These are phyloP conservation scores for Sphaceloma murrayae DNA, from an alignment of 2,329 filamentous ascomycete species.

Conservation along the genomic window DNA sequence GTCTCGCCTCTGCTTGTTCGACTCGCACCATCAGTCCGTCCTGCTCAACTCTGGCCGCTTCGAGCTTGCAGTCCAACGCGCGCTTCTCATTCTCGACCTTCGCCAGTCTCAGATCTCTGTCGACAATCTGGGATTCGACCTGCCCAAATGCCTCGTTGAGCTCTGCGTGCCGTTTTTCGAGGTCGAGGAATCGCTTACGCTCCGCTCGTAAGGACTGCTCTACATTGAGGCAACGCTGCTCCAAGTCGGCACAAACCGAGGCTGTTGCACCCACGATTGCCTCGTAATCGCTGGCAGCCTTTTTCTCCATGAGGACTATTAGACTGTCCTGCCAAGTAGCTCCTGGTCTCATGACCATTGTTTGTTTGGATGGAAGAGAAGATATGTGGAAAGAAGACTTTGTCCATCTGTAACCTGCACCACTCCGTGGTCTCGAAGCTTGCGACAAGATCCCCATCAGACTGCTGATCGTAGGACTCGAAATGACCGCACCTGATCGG, in stretches of 20 bases:
- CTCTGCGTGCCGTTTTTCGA: constrained; percentile 31
- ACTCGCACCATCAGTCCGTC: constrained; percentile 30
- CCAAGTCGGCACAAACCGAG: constrained; percentile 47
- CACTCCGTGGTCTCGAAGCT: too few species aligned
- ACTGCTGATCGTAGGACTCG: too few species aligned
- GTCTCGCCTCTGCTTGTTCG: constrained; percentile 28
- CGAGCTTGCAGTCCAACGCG: constrained; percentile 31
- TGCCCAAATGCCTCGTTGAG: constrained; percentile 30
- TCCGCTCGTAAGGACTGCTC: constrained; percentile 46
- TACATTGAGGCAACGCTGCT: constrained; percentile 45
- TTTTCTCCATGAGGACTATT: constrained; percentile 35
- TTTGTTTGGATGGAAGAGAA: too few species aligned
- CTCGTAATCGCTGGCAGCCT: constrained; percentile 38
- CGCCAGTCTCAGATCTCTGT: constrained; percentile 30
- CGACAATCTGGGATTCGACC: constrained; percentile 31
- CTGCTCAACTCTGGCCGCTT: constrained; percentile 31
- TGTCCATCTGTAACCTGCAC: too few species aligned
- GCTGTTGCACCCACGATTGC: constrained; percentile 41
- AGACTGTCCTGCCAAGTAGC: constrained; percentile 45
- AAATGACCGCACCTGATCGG: too few species aligned
- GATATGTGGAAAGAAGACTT: too few species aligned
- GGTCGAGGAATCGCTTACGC: constrained; percentile 28
- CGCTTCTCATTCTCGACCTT: constrained; percentile 34
- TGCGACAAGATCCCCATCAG: too few species aligned
- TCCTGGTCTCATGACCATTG: too few species aligned